Evolutionary conservation across 2,329 filamentous ascomycete species (phyloP).

Genomic region (Dryadomyces quercivorus): DNA sequence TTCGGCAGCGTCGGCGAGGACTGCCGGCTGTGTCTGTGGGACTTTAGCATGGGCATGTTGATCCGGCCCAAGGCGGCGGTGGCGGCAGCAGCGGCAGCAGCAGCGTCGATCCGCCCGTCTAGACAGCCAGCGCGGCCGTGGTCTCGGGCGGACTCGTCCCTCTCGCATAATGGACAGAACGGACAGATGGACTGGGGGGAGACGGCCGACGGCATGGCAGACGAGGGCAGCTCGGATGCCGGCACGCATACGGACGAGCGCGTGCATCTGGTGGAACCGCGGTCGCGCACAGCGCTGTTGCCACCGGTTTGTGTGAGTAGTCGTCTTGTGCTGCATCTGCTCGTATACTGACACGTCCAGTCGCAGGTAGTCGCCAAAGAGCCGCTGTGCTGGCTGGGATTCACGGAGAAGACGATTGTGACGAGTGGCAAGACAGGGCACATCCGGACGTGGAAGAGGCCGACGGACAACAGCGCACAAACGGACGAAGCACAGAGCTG

Average conservation of each 20-base stretch:
- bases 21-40: slow-evolving; percentile 82
- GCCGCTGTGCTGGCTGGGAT: slow-evolving; percentile 81
- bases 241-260: slow-evolving; percentile 33
- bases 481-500: slow-evolving; percentile 1
- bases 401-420: slow-evolving; percentile 85
- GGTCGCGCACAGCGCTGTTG: slow-evolving; percentile 69
- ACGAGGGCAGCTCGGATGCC: slow-evolving; percentile 17
- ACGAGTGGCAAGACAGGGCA: slow-evolving; percentile 66
- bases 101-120: background rate
- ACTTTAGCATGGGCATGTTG: slow-evolving; percentile 95
- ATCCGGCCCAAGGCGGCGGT: slow-evolving; percentile 71
- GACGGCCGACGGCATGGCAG: slow-evolving; percentile 25
- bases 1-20: slow-evolving; percentile 96
- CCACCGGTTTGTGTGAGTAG: slow-evolving; percentile 72
- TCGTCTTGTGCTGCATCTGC: background rate
- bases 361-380: slow-evolving; percentile 78
- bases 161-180: background rate
- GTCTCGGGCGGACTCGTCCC: slow-evolving; percentile 12
- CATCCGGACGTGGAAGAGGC: slow-evolving; percentile 29
- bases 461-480: slow-evolving; percentile 23
- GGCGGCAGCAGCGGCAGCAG: background rate
- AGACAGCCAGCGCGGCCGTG: slow-evolving; percentile 12
- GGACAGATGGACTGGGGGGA: background rate
- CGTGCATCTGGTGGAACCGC: slow-evolving; percentile 72
- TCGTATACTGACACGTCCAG: slow-evolving; percentile 21